Base-by-base conservation (phyloP, 148 eudicot species). In the Chenopodium formosanum region DNA sequence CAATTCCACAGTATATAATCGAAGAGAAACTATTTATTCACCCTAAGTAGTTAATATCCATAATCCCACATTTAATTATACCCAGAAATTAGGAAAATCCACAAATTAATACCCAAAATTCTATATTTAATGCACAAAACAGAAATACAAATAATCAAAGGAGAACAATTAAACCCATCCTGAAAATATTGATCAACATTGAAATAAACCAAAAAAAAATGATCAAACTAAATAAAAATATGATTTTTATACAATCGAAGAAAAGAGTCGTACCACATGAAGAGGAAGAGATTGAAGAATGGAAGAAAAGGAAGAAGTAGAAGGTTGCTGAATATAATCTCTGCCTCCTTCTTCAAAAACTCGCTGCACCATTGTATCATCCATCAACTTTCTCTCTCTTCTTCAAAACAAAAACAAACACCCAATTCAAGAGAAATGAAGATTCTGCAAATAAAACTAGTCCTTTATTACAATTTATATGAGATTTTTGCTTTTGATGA, bases 261-360 rank as follows among this genome's bases (percentile, higher is more conserved):
- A 19, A 53, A 0, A 73, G 25, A 44, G 65, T 25, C 6, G 63
- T 88, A 97, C 99, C 91, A 91, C 98, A 82, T 94, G 99, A 68
- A 97, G 94, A 82, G 99, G 97, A 47, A 97, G 98, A 46, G 99
- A 94, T 82, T 97, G 99, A 72, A 97, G 97, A 76, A 97, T 97
- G 6, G 99, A 96, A 58, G 96, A 95, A 2, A 97, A 88, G 0
- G 97, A 86, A 34, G 97, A 93, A 64, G 97, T 22, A 23, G 58
- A 90, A 34, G 90, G 92, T 80, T 91, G 95, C 14, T 94, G 97
- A 74, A 88, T 90, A 74, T 84, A 92, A 79, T 97, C 97, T 34
- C 98, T 74, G 34, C 97, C 98, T 20, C 98, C 97, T 85, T 89
- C 99, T 81, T 97, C 90, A 52, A 97, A 88, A 12, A 92, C 98